phyloP scores from a whole-genome alignment of 2,329 filamentous ascomycete genomes.

The Alternaria sp. region DNA sequence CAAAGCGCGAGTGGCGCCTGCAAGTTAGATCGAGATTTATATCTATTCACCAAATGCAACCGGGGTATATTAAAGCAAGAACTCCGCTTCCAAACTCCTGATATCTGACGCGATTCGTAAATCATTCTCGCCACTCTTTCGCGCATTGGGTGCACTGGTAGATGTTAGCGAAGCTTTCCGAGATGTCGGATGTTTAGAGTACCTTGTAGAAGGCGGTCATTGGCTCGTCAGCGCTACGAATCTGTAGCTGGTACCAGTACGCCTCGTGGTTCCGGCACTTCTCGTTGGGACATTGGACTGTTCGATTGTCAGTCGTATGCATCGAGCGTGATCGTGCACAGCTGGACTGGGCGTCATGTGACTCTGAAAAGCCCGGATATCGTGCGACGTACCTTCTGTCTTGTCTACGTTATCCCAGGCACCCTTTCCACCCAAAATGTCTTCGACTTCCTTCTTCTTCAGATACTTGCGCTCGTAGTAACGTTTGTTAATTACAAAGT shows the following conservation, averaged over 20 bases:
- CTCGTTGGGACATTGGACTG: constrained; percentile 83
- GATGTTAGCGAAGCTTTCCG: constrained; percentile 10
- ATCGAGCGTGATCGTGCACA: background rate
- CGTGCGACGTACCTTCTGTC: constrained; percentile 62
- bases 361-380: too few species aligned
- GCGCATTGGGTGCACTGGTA: constrained; percentile 54
- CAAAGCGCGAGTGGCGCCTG: background rate
- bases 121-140: constrained; percentile 56
- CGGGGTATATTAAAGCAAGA: constrained; percentile 19
- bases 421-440: constrained; percentile 86
- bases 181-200: background rate
- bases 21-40: background rate
- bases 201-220: constrained; percentile 98
- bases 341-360: background rate
- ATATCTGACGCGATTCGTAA: background rate
- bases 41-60: background rate
- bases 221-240: constrained; percentile 96
- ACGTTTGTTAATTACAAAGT: constrained; percentile 80
- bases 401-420: constrained; percentile 94
- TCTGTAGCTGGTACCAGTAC: constrained; percentile 96
- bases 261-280: constrained; percentile 84
- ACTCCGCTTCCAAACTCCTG: constrained; percentile 18
- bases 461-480: constrained; percentile 84
- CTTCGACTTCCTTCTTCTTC: constrained; percentile 87
- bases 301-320: constrained; percentile 1